These are phyloP conservation scores for Trichophyton simii DNA, from an alignment of 2,329 filamentous ascomycete genomes.

Conservation along the genomic window DNA sequence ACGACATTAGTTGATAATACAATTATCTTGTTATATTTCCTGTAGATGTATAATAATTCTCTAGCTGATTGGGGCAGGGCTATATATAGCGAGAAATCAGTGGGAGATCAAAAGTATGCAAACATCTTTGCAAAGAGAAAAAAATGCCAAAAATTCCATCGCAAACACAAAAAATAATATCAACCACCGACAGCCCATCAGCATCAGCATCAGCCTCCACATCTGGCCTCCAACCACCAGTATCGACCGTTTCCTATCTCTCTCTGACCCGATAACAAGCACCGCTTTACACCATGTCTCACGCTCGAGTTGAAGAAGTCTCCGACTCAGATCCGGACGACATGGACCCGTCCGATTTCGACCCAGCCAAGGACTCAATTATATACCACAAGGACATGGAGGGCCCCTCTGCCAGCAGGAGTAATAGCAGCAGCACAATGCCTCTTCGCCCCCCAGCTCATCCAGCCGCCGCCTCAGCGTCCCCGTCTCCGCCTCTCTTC, in stretches of 20 bases:
- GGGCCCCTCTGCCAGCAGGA: constrained; percentile 18
- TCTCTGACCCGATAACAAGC: not conserved
- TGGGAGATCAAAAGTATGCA: no score
- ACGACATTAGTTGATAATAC: no score
- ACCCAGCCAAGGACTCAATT: constrained; percentile 25
- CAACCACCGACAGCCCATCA: not conserved
- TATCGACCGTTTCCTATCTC: not conserved
- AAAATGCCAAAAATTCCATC: not conserved
- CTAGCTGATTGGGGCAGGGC: no score
- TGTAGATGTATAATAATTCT: no score
- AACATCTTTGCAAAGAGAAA: no score
- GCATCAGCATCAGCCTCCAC: not conserved
- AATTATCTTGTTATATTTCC: no score
- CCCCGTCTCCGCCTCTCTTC: constrained; percentile 35
- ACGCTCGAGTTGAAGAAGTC: constrained; percentile 76
- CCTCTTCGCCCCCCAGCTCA: not conserved
- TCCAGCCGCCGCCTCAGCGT: constrained; percentile 24
- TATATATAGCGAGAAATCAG: no score
- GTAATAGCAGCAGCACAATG: no score
- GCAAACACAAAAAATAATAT: not conserved
- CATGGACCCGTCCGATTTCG: constrained; percentile 60
- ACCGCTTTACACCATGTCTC: constrained; percentile 49
- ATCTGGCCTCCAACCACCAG: not conserved
- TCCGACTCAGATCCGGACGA: constrained; percentile 85
- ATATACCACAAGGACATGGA: constrained; percentile 22